A percentile compares a stretch with the other conserved stretches of the same genome.
Conservation (phyloP, 2,329 filamentous ascomycete genomes). For the Calonectria crousiana region DNA sequence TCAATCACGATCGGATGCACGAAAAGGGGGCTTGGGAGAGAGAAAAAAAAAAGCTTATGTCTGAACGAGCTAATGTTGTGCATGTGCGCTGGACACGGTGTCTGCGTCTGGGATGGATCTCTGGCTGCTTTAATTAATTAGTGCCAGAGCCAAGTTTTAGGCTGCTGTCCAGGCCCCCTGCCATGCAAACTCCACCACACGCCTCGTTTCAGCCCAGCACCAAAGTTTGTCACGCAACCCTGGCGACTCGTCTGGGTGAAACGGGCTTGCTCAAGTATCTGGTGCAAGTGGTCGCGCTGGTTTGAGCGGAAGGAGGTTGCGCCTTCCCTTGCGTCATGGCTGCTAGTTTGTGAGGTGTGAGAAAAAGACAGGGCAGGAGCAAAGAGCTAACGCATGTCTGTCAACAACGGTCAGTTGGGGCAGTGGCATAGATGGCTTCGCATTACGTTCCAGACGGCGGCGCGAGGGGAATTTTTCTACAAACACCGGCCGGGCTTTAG, state of each 20-base stretch:
- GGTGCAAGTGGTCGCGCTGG: background rate
- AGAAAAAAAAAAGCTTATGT: background rate
- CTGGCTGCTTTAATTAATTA: constrained; percentile 4
- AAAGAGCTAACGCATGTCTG: background rate
- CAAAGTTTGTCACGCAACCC: background rate
- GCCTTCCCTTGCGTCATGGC: background rate
- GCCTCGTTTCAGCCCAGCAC: constrained; percentile 5
- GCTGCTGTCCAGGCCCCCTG: background rate
- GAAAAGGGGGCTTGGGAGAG: background rate
- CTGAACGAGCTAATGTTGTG: background rate
- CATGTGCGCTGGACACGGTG: background rate
- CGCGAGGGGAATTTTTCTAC: background rate
- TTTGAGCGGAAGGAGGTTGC: background rate
- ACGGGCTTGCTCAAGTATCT: background rate
- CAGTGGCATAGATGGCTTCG: background rate
- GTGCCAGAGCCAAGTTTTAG: constrained; percentile 2
- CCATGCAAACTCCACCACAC: background rate
- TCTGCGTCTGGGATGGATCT: constrained; percentile 1
- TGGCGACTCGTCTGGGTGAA: background rate
- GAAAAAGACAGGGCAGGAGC: background rate
- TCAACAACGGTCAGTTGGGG: background rate
- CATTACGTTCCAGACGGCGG: background rate
- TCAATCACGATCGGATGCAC: constrained; percentile 9
- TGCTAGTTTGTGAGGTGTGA: background rate
- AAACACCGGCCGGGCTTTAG: background rate